A percentile compares a stretch with the other conserved stretches of the same genome.
These are phyloP conservation scores for Cruciata laevipes DNA, from an alignment of 257 asterid species.

Conservation along the genomic window DNA sequence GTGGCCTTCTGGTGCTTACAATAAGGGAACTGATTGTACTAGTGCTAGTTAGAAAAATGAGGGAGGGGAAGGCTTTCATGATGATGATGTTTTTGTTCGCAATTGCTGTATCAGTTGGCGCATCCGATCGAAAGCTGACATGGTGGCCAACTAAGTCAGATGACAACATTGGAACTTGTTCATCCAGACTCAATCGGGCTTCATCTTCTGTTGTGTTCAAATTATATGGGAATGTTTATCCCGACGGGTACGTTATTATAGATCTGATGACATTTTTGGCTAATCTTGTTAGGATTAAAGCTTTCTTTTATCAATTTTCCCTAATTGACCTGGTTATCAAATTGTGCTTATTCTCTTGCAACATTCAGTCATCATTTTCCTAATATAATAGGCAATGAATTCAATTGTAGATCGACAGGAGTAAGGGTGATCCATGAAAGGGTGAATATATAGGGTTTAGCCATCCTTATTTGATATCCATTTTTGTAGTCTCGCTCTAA, in stretches of 20 bases:
- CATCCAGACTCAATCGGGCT: conserved; percentile 1
- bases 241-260: conserved; percentile 57
- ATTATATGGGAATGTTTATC: conserved; percentile 83
- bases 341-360: background rate
- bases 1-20: background rate
- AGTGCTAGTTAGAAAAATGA: conserved; percentile 29
- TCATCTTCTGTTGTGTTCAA: conserved; percentile 48
- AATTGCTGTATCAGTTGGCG: conserved; percentile 37
- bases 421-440: too few relatives aligned
- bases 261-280: background rate
- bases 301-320: conserved; percentile 1
- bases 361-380: background rate
- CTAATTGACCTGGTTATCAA: background rate
- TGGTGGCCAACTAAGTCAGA: conserved; percentile 51
- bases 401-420: background rate
- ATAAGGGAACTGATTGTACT: background rate
- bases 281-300: background rate
- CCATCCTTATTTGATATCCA: too few relatives aligned
- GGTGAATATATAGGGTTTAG: too few relatives aligned
- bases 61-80: conserved; percentile 23
- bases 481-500: too few relatives aligned
- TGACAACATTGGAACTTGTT: conserved; percentile 20
- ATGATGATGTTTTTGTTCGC: conserved; percentile 23
- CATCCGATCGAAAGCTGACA: conserved; percentile 38
- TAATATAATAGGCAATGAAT: background rate